A percentile compares a stretch with the other conserved stretches of the same genome.
phyloP scores from a whole-genome alignment of 768 basidiomycete species.

The Serendipita sp. region DNA sequence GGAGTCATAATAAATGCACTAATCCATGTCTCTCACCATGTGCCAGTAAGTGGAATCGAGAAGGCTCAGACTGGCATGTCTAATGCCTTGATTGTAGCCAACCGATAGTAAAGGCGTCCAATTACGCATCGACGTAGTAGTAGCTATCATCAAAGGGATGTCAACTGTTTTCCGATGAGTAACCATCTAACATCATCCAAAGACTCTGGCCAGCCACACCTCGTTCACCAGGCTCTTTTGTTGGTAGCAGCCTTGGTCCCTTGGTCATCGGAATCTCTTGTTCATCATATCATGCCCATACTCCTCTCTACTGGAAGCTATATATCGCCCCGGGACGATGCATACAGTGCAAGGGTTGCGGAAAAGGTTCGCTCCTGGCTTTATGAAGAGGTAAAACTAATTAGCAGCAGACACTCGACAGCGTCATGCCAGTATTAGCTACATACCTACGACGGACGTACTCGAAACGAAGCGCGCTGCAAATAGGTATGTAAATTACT shows the following conservation, averaged over 20 bases:
- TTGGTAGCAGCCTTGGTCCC: constrained; percentile 73
- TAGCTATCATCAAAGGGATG: constrained; percentile 70
- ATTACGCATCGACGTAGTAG: constrained; percentile 68
- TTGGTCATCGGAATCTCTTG: constrained; percentile 75
- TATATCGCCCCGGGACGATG: constrained; percentile 90
- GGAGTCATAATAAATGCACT: constrained; percentile 76
- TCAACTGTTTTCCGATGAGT: constrained; percentile 11
- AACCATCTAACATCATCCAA: constrained; percentile 2
- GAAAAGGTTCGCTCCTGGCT: constrained; percentile 48
- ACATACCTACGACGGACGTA: constrained; percentile 53
- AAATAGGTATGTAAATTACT: constrained; percentile 27
- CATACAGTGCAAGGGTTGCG: constrained; percentile 87
- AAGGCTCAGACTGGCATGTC: not conserved
- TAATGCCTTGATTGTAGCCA: constrained; percentile 27
- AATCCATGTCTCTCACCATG: constrained; percentile 42
- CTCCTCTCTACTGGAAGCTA: constrained; percentile 99
- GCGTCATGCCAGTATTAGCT: constrained; percentile 86
- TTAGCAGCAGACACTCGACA: constrained; percentile 62
- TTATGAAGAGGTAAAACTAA: not conserved
- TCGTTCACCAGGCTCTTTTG: constrained; percentile 81
- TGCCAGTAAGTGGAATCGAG: constrained; percentile 29
- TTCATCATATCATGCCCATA: constrained; percentile 93
- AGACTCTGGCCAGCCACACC: constrained; percentile 88
- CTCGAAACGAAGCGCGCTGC: constrained; percentile 39
- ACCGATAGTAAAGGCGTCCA: constrained; percentile 38